phyloP scores from a whole-genome alignment of 768 basidiomycete genomes.

The Leucosporidium creatinivorum region DNA sequence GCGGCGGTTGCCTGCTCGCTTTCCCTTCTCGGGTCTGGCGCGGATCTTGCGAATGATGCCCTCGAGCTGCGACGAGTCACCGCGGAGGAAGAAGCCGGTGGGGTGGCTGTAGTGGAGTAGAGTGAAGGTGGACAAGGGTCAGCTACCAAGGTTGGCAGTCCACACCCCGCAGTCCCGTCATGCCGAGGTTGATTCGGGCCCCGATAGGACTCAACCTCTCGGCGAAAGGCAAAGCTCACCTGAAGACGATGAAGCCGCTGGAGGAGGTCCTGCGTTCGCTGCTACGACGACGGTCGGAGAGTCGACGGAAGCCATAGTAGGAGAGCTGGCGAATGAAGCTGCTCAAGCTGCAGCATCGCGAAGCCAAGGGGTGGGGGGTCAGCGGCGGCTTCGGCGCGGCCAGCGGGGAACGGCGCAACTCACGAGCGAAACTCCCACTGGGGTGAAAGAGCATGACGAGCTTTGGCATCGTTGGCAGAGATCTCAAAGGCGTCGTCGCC shows the following conservation, averaged over 20 bases:
- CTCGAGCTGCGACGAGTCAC: conserved; percentile 13
- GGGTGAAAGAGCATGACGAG: conserved; percentile 19
- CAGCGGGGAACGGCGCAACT: neutral
- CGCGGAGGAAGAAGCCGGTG: conserved; percentile 18
- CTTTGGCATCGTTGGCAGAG: conserved; percentile 10
- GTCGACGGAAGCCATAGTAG: conserved; percentile 21
- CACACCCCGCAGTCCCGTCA: too few species aligned
- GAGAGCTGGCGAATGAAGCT: conserved; percentile 22
- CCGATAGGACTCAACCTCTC: neutral
- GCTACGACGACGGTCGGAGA: conserved; percentile 26
- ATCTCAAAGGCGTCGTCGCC: conserved; percentile 21
- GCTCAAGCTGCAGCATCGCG: conserved; percentile 9
- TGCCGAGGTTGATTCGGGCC: too few species aligned
- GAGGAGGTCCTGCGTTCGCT: conserved; percentile 10
- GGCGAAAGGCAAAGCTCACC: neutral
- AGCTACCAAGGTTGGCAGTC: too few species aligned
- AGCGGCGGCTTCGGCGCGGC: neutral
- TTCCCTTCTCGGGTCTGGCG: conserved; percentile 1
- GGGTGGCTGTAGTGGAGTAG: conserved; percentile 12
- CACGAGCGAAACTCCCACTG: conserved; percentile 23
- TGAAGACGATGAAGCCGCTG: conserved; percentile 23
- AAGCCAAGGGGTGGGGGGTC: too few species aligned
- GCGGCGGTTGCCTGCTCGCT: too few species aligned
- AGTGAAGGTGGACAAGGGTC: too few species aligned
- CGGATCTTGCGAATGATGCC: conserved; percentile 22